phyloP scores from a whole-genome alignment of 805 yeast genomes.

The Metschnikowia gruessii region DNA sequence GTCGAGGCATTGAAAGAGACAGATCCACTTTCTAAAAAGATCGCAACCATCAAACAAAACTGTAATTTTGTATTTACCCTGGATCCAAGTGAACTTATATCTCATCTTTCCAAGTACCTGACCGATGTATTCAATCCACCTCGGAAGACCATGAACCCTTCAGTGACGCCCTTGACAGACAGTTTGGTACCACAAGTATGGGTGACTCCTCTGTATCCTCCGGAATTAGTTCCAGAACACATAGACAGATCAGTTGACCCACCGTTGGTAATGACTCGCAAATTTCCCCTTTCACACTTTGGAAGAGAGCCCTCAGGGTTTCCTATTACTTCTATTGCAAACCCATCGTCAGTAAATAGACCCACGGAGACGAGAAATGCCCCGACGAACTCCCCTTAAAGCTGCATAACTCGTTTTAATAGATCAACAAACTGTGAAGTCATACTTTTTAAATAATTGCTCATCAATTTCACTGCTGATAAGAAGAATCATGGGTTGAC shows the following conservation, averaged over 20 bases:
- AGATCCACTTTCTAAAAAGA: constrained; percentile 9
- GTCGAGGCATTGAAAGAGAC: constrained; percentile 15
- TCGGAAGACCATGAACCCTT: constrained; percentile 34
- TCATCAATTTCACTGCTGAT: too few relatives aligned
- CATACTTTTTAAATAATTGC: too few relatives aligned
- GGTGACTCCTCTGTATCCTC: constrained; percentile 26
- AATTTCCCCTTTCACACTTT: constrained; percentile 15
- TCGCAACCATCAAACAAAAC: constrained; percentile 10
- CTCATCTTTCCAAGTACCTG: constrained; percentile 28
- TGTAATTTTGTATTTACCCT: constrained; percentile 12
- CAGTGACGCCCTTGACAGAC: constrained; percentile 40
- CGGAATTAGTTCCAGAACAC: not conserved
- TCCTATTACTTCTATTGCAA: constrained; percentile 1
- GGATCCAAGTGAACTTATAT: constrained; percentile 19
- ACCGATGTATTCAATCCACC: constrained; percentile 40
- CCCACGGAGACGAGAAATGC: constrained; percentile 1
- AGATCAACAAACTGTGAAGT: too few relatives aligned
- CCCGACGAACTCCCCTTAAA: not conserved
- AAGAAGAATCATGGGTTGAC: too few relatives aligned
- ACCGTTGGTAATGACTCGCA: constrained; percentile 16
- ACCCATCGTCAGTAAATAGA: not conserved
- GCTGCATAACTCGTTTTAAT: too few relatives aligned
- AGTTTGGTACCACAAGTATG: constrained; percentile 34
- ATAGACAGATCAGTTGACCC: constrained; percentile 11
- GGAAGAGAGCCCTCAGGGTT: constrained; percentile 2